A percentile compares a stretch with the other conserved stretches of the same genome.
These are phyloP conservation scores for Annulohypoxylon stygium DNA, from an alignment of 495 filamentous ascomycete genomes.

Conservation along the genomic window DNA sequence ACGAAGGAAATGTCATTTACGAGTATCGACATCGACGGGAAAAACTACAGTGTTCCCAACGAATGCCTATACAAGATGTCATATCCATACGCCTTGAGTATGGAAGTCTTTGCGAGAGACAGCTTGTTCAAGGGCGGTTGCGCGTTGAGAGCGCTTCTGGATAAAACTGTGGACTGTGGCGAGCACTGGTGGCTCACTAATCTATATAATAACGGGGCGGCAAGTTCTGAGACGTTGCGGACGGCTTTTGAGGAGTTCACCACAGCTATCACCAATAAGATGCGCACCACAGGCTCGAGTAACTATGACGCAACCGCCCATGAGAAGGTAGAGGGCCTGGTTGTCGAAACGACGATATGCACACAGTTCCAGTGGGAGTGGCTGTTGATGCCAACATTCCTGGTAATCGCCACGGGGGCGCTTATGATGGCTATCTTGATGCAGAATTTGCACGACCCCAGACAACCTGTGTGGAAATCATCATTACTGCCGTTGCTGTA, in stretches of 20 bases:
- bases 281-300: constrained; percentile 31
- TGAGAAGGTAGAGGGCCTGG: constrained; percentile 9
- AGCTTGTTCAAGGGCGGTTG: constrained; percentile 11
- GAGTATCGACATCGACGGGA: constrained; percentile 26
- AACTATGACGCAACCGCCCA: neutral
- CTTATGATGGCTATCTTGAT: constrained; percentile 20
- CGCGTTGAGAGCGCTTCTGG: constrained; percentile 6
- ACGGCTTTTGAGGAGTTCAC: constrained; percentile 34
- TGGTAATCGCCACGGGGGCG: constrained; percentile 16
- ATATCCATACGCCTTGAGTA: neutral
- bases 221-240: constrained; percentile 22
- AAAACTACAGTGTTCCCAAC: constrained; percentile 25
- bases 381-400: constrained; percentile 34
- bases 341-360: constrained; percentile 30
- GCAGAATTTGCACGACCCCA: constrained; percentile 18
- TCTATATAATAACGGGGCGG: constrained; percentile 22
- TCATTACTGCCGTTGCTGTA: constrained; percentile 36
- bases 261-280: constrained; percentile 30
- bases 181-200: constrained; percentile 27
- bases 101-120: neutral
- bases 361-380: constrained; percentile 37
- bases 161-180: constrained; percentile 1
- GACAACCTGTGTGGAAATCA: constrained; percentile 39
- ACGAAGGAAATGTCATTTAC: constrained; percentile 15
- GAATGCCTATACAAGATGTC: constrained; percentile 32